Percentiles rank a stretch among this genome's conserved stretches.
Evolutionary conservation across 2,329 filamentous ascomycete species (phyloP).

Genomic region (Arthrobotrys musiformis): DNA sequence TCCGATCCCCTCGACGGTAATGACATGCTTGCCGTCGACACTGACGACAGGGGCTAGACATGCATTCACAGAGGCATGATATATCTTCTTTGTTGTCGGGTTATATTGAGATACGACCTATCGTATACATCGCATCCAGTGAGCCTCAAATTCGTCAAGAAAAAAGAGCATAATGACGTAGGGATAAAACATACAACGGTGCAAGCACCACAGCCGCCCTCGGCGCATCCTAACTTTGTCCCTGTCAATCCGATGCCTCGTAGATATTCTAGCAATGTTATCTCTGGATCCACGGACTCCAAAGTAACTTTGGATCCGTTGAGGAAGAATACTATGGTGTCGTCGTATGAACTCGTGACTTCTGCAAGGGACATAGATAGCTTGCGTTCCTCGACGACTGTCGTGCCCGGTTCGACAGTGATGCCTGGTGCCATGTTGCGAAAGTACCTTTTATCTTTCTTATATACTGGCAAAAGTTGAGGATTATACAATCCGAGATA

Average conservation of each 20-base stretch:
- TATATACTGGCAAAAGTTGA: background rate
- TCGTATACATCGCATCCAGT: conserved; percentile 27
- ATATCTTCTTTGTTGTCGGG: conserved; percentile 88
- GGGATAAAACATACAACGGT: conserved; percentile 74
- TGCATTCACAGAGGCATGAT: conserved; percentile 96
- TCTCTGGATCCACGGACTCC: conserved; percentile 84
- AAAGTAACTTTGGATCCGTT: conserved; percentile 91
- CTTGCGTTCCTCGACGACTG: conserved; percentile 65
- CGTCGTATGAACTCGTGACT: conserved; percentile 81
- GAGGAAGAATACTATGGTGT: conserved; percentile 89
- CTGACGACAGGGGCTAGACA: conserved; percentile 92
- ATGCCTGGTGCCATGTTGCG: conserved; percentile 70
- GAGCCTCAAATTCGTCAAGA: background rate
- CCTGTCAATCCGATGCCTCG: conserved; percentile 92
- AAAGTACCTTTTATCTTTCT: background rate
- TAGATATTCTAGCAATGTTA: conserved; percentile 91
- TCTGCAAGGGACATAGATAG: conserved; percentile 66
- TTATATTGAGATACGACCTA: conserved; percentile 89
- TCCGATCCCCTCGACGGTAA: conserved; percentile 96
- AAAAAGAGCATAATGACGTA: background rate
- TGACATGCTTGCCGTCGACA: conserved; percentile 96
- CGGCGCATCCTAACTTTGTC: conserved; percentile 94
- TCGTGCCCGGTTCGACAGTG: conserved; percentile 64
- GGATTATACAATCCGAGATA: background rate
- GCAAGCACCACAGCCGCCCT: conserved; percentile 95